Evolutionary conservation across 1,284 basidiomycete species (phyloP).

Genomic region (Anthracocystis setariae): DNA sequence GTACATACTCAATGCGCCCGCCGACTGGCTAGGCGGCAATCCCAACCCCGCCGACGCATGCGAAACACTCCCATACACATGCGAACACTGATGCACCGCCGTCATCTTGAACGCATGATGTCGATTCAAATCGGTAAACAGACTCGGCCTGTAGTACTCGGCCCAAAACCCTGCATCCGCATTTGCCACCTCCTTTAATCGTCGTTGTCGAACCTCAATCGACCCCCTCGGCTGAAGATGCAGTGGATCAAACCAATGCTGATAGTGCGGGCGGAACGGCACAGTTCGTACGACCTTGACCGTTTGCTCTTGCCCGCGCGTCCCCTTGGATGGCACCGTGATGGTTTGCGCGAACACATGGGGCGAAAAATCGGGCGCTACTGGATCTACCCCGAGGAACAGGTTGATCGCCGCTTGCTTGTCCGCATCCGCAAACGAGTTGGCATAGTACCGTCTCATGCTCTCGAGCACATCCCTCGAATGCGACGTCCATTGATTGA

Average conservation of each 20-base stretch:
- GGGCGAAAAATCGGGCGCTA: constrained; percentile 38
- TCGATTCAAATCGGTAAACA: constrained; percentile 65
- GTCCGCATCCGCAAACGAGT: constrained; percentile 87
- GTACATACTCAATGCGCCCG: constrained; percentile 38
- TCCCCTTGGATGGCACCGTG: constrained; percentile 6
- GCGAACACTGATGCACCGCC: constrained; percentile 58
- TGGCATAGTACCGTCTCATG: constrained; percentile 93
- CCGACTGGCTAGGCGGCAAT: constrained; percentile 34
- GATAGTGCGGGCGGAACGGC: constrained; percentile 50
- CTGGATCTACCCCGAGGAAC: constrained; percentile 81
- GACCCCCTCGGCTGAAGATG: constrained; percentile 40
- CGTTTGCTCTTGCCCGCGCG: background rate
- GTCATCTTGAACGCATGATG: constrained; percentile 68
- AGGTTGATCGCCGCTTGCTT: constrained; percentile 98
- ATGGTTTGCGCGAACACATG: constrained; percentile 33
- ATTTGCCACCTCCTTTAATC: constrained; percentile 56
- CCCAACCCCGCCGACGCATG: constrained; percentile 23
- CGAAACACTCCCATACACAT: constrained; percentile 21
- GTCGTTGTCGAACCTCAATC: constrained; percentile 37
- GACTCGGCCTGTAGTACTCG: constrained; percentile 64
- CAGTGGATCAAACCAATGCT: constrained; percentile 54
- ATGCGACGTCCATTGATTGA: constrained; percentile 95
- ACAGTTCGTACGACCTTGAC: constrained; percentile 21
- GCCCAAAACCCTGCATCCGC: constrained; percentile 63
- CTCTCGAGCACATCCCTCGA: constrained; percentile 97